Base-by-base conservation (phyloP, 2,329 filamentous ascomycete species). In the Clarireedia sp. region DNA sequence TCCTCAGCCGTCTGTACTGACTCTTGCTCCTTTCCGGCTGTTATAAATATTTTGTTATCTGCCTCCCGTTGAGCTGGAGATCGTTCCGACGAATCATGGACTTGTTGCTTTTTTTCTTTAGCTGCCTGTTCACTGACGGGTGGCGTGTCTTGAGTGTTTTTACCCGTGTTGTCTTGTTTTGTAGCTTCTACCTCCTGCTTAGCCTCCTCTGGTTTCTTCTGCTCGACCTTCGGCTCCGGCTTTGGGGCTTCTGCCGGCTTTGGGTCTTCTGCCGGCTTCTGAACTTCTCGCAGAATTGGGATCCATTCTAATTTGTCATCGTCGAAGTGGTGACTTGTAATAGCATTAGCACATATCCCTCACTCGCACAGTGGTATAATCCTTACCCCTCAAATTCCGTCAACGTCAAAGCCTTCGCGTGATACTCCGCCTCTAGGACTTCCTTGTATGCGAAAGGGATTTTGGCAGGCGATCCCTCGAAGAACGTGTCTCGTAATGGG, bases 401-500 rank as follows among this genome's bases (percentile, higher is more conserved):
- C 17, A 74, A 69, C 0, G 70, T 73, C 56, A 86, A 63, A 0
- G 81, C 75, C 45, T 71, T 74, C 48, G 74, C 65, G 3, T 77
- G 71, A 60, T 86, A 86, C 63, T 86, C 82, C 9, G 78, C 73
- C 19, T 72, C 71, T 1, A 86, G 70, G 48, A 86, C 74, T 47
- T 81, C 78, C 57, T 78, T 75, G 64, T 83, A 86, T 7, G 74
- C 71, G 63, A 77, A 83, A 0, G 87, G 87, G 23, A 90, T 83
- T 69, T 83, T 83, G 46, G 79, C 85, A 0, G 77, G 72, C 0
- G 83, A 77, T 0, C 82, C 84, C 64, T 90, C 86, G 55, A 87
- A 90, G 1, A 74, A 77, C 1, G 82, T 87, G 57, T 82, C 78
- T n/a, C 83, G 75, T 64, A 90, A 72, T 0, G 87, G 87, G 64